Evolutionary conservation across 129 eudicot species (phyloP), one percentile per base, ranked within the genome.

Genomic region (Rutidosis leptorrhynchoides): DNA sequence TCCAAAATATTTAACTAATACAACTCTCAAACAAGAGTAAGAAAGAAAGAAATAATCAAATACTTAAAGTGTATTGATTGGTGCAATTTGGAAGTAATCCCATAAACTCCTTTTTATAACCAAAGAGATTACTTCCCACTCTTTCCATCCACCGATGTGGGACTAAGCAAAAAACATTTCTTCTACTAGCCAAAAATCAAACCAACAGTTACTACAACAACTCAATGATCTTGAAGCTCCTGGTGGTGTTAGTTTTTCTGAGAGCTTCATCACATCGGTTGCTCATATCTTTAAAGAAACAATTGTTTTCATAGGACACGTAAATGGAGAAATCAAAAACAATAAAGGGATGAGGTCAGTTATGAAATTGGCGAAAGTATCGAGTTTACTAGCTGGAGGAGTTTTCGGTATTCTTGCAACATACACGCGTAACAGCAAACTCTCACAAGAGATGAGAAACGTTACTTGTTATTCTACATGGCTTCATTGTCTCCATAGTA

Each of bases 381-480:
- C 16, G 12, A 62, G n/a, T 48, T 20, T 19, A 33, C 19, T 15
- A 22, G 35, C 35, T 62, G 40, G 6, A 60, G 23, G 65, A 19
- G 33, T 62, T 21, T 35, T 62, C 49, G 9, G 51, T 42, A 11
- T 62, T 19, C 3, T 33, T 27, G 67, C 49, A 21, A 10, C 49
- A 37, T 62, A 22, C 14, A 33, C 35, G 19, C 49, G 67, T 35
- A 26, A 62, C 10, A 7, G 17, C 49, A 21, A 62, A 19, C 5
- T 62, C 35, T 32, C 49, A 43, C 45, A 66, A 66, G 43, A 66
- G 53, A 27, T 26, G 58, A 59, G 40, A 25, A 7, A 16, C 6
- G 3, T 21, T 17, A 25, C 27, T 43, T 69, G 56, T 8, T 57
- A 40, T 53, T 19, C 23, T 12, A 53, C 0, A 28, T 37, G 12